Conservation (phyloP, 305 asterid species). For the Petunia hybrid region DNA sequence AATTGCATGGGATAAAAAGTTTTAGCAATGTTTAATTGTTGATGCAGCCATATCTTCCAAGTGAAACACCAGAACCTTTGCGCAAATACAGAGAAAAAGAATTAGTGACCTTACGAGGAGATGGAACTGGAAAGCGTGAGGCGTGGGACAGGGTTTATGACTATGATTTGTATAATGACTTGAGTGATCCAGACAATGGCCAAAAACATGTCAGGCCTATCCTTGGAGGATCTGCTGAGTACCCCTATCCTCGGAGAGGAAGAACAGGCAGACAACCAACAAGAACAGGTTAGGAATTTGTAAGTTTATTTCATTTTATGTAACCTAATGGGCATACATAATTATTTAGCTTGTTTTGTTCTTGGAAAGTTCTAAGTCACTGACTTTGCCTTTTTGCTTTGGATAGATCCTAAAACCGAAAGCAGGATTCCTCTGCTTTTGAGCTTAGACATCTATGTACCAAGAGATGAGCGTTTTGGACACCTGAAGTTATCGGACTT, state of each 20-base stretch:
- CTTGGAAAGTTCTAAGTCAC: not conserved
- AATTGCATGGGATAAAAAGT: too few relatives aligned
- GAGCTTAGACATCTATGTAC: constrained; percentile 53
- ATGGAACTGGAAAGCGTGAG: constrained; percentile 30
- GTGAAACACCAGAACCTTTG: too few relatives aligned
- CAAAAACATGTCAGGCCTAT: constrained; percentile 36
- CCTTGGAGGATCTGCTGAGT: constrained; percentile 19
- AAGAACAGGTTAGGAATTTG: too few relatives aligned
- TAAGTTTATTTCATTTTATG: too few relatives aligned
- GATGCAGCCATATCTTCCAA: constrained; percentile 29
- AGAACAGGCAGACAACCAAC: too few relatives aligned
- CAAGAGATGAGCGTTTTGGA: constrained; percentile 80
- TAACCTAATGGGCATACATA: too few relatives aligned
- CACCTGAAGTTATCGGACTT: constrained; percentile 76
- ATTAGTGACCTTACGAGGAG: too few relatives aligned
- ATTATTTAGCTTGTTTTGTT: too few relatives aligned
- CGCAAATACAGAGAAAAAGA: too few relatives aligned
- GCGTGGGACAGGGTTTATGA: constrained; percentile 53
- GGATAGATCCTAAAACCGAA: constrained; percentile 61
- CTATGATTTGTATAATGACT: not conserved
- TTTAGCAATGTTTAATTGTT: too few relatives aligned
- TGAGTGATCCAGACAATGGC: constrained; percentile 10
- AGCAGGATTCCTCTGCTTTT: too few relatives aligned
- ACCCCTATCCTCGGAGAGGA: too few relatives aligned
- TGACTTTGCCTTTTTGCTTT: not conserved